A percentile compares a stretch with the other conserved stretches of the same genome.
phyloP scores from a whole-genome alignment of 2,329 filamentous ascomycete genomes.

The Lecanoromycetidae sp. region DNA sequence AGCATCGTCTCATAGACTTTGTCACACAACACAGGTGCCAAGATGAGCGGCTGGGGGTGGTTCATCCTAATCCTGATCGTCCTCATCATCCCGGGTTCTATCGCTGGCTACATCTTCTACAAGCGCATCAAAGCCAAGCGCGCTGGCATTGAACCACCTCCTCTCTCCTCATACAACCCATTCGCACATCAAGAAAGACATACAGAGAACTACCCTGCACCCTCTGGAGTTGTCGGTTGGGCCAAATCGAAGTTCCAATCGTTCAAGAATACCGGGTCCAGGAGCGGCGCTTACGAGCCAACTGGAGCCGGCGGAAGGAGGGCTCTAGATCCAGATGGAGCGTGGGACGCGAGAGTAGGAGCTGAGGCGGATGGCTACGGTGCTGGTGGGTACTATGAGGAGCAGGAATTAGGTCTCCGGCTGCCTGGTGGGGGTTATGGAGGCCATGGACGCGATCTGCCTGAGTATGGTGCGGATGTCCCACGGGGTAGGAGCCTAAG shows the following conservation, averaged over 20 bases:
- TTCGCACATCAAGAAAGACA: slow-evolving; percentile 42
- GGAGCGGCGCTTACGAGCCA: slow-evolving; percentile 59
- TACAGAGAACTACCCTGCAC: slow-evolving; percentile 40
- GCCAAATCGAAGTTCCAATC: slow-evolving; percentile 52
- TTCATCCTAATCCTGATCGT: slow-evolving; percentile 51
- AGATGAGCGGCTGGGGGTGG: slow-evolving; percentile 41
- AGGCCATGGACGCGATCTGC: slow-evolving; percentile 24
- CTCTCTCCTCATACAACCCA: slow-evolving; percentile 56
- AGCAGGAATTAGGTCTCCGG: slow-evolving; percentile 56
- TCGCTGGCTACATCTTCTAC: slow-evolving; percentile 49
- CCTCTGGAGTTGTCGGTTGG: slow-evolving; percentile 57
- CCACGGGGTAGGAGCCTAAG: slow-evolving; percentile 35
- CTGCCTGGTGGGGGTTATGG: slow-evolving; percentile 27
- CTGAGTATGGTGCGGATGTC: slow-evolving; percentile 26
- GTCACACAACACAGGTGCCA: neutral
- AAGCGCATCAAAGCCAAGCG: slow-evolving; percentile 60
- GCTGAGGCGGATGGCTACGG: slow-evolving; percentile 55
- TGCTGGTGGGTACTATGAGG: slow-evolving; percentile 56
- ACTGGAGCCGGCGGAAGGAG: slow-evolving; percentile 32
- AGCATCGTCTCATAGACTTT: neutral
- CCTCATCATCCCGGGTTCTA: slow-evolving; percentile 46
- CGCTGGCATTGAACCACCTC: slow-evolving; percentile 62
- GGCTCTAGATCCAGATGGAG: slow-evolving; percentile 65
- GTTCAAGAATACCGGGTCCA: slow-evolving; percentile 54
- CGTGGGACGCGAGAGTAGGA: slow-evolving; percentile 72